phyloP scores from a whole-genome alignment of 73 alveolate species.

The Loxodes magnus region DNA sequence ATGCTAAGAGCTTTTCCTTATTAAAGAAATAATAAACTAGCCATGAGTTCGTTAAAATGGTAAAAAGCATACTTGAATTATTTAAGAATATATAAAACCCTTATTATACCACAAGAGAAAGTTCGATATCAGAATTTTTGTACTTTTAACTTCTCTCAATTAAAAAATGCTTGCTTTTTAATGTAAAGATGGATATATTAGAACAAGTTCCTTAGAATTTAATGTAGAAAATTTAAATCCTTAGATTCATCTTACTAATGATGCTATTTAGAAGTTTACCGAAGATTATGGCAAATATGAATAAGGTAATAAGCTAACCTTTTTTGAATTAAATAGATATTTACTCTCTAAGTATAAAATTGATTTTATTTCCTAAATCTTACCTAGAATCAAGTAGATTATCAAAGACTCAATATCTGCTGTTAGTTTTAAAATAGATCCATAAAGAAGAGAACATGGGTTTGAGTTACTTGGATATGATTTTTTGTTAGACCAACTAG shows the following conservation, averaged over 20 bases:
- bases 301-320: constrained; percentile 23
- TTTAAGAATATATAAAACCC: constrained; percentile 52
- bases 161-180: constrained; percentile 36
- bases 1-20: background rate
- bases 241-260: constrained; percentile 59
- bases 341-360: background rate
- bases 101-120: constrained; percentile 43
- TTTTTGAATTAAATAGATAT: constrained; percentile 7
- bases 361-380: background rate
- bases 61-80: constrained; percentile 27
- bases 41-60: constrained; percentile 19
- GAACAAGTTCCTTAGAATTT: constrained; percentile 46
- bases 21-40: constrained; percentile 8
- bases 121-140: constrained; percentile 59
- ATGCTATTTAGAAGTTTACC: constrained; percentile 50
- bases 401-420: constrained; percentile 61
- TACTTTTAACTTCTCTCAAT: constrained; percentile 42
- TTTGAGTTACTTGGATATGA: constrained; percentile 75
- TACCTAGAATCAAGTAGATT: constrained; percentile 13
- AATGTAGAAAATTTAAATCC: constrained; percentile 19
- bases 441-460: constrained; percentile 38
- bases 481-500: constrained; percentile 56
- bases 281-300: constrained; percentile 67
- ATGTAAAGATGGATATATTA: constrained; percentile 56
- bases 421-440: constrained; percentile 49